Conservation (phyloP, 2,329 filamentous ascomycete species). For the Fusarium sp. region DNA sequence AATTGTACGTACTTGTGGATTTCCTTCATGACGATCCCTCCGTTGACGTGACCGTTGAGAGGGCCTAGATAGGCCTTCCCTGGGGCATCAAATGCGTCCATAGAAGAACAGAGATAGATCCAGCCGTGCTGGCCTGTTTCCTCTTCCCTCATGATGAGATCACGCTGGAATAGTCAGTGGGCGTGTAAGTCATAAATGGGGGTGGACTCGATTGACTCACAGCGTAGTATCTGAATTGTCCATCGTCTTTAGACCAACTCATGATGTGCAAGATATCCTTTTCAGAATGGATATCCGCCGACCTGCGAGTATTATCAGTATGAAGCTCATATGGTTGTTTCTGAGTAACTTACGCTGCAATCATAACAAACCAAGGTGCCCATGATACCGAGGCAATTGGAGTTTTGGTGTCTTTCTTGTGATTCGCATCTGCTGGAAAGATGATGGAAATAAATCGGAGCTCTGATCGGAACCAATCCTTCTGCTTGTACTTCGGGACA, state of each 20-base stretch:
- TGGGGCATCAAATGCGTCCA: slow-evolving; percentile 2
- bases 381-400: neutral
- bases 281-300: neutral
- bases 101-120: slow-evolving; percentile 5
- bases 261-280: slow-evolving; percentile 1
- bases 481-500: neutral
- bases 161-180: neutral
- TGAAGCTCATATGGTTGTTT: too few species aligned
- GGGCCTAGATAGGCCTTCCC: neutral
- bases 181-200: neutral
- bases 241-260: slow-evolving; percentile 1
- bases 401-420: neutral
- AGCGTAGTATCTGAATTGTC: slow-evolving; percentile 2
- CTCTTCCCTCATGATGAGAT: neutral
- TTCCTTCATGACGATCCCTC: slow-evolving; percentile 2
- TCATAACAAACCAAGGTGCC: slow-evolving; percentile 1
- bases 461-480: neutral
- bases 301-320: neutral
- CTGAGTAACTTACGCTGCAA: neutral
- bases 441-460: slow-evolving; percentile 2
- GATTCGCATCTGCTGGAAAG: neutral
- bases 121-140: neutral
- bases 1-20: neutral
- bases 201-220: neutral
- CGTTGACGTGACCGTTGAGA: neutral